Percentiles rank a stretch among this genome's conserved stretches.
These are phyloP conservation scores for Lycium barbarum DNA, from an alignment of 257 asterid genomes.

Conservation along the genomic window DNA sequence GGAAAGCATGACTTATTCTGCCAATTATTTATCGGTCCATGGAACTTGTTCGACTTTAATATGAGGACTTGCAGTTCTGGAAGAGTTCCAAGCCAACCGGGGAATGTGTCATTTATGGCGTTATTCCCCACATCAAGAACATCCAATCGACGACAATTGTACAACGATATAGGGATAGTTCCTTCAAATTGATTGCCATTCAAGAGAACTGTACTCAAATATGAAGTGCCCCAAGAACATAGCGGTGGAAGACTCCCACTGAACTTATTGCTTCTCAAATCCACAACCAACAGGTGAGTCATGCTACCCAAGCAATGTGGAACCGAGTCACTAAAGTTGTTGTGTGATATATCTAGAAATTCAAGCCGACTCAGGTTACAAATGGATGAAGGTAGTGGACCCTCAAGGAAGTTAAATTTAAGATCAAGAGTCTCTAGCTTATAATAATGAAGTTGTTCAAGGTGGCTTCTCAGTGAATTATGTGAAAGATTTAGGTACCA, in stretches of 20 bases:
- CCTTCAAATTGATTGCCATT: too few species aligned
- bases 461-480: background rate
- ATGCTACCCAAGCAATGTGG: background rate
- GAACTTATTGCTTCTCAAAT: background rate
- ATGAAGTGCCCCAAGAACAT: too few species aligned
- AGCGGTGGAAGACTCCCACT: background rate
- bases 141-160: too few species aligned
- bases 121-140: background rate
- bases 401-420: background rate
- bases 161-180: too few species aligned
- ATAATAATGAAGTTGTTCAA: background rate
- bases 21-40: background rate
- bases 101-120: background rate
- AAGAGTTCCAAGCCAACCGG: background rate
- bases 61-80: background rate
- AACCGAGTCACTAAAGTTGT: background rate
- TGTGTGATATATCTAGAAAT: background rate
- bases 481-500: constrained; percentile 9
- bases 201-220: too few species aligned
- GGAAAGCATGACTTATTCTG: background rate
- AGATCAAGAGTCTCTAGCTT: background rate
- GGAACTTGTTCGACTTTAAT: constrained; percentile 18
- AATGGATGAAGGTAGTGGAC: background rate
- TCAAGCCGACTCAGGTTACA: background rate
- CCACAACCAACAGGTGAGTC: background rate